These are phyloP conservation scores for Aspergillus pseudoviridinutans DNA, from an alignment of 2,329 filamentous ascomycete species.

Conservation along the genomic window DNA sequence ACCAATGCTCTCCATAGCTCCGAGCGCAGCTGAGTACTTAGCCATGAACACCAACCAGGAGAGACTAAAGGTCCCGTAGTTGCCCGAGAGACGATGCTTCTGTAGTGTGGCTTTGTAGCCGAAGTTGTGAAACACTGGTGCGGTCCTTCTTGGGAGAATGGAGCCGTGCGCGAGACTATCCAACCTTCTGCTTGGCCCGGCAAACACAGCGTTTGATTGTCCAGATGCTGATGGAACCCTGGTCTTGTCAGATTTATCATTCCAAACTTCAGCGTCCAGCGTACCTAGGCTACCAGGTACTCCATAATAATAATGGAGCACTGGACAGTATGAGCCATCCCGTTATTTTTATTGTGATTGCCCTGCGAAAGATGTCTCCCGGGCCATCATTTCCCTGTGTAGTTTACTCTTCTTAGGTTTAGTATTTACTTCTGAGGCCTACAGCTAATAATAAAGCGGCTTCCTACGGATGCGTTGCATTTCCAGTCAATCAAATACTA, in stretches of 20 bases:
- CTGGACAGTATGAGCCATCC: neutral
- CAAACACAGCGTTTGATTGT: neutral
- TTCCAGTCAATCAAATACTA: neutral
- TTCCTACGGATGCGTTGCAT: neutral
- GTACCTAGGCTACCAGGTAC: neutral
- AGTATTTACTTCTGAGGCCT: neutral
- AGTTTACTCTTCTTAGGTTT: no score
- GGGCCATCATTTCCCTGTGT: no score
- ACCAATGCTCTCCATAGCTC: neutral
- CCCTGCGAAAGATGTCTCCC: no score
- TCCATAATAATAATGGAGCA: neutral
- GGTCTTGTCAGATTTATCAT: neutral
- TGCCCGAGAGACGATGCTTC: slow-evolving; percentile 14
- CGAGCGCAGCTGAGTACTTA: neutral
- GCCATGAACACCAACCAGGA: neutral
- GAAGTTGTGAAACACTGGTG: slow-evolving; percentile 22
- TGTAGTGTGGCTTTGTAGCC: neutral
- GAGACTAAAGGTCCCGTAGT: slow-evolving; percentile 2
- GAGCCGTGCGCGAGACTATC: slow-evolving; percentile 12
- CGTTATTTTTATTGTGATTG: neutral
- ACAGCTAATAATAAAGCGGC: neutral
- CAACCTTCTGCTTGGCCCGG: slow-evolving; percentile 6
- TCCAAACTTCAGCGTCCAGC: neutral
- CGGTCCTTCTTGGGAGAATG: slow-evolving; percentile 3
- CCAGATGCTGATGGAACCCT: neutral